A percentile compares a stretch with the other conserved stretches of the same genome.
Evolutionary conservation across 352 stramenopile genomes (phyloP).

Genomic region (Pythium catenulatum): DNA sequence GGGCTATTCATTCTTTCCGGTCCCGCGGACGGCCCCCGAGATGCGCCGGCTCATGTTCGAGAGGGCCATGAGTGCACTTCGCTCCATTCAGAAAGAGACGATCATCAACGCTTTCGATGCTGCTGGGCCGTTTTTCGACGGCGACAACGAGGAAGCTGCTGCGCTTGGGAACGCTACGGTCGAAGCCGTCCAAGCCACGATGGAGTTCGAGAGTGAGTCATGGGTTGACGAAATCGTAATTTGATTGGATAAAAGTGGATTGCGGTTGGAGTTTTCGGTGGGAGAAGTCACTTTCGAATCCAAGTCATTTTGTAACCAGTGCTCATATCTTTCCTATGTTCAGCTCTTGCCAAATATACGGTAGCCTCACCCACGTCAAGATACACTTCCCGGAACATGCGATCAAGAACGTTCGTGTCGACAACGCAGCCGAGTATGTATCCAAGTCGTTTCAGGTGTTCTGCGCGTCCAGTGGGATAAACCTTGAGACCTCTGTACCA

Average conservation of each 20-base stretch:
- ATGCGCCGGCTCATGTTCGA: neutral
- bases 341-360: conserved; percentile 16
- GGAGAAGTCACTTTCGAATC: conserved; percentile 3
- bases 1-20: neutral
- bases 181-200: neutral
- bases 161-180: neutral
- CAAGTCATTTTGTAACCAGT: conserved; percentile 21
- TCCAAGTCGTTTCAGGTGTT: conserved; percentile 41
- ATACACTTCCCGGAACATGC: conserved; percentile 35
- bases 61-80: neutral
- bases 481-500: conserved; percentile 16
- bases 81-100: neutral
- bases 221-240: neutral
- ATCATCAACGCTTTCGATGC: neutral
- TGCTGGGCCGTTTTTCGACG: neutral
- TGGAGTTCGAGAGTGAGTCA: too few relatives aligned
- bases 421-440: conserved; percentile 38
- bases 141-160: neutral
- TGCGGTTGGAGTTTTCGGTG: neutral
- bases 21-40: neutral
- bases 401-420: conserved; percentile 37
- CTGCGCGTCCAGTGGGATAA: conserved; percentile 39
- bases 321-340: conserved; percentile 25
- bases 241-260: conserved; percentile 8
- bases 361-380: conserved; percentile 47